phyloP scores from a whole-genome alignment of 2,329 filamentous ascomycete genomes.

The Aspergillus sp. region DNA sequence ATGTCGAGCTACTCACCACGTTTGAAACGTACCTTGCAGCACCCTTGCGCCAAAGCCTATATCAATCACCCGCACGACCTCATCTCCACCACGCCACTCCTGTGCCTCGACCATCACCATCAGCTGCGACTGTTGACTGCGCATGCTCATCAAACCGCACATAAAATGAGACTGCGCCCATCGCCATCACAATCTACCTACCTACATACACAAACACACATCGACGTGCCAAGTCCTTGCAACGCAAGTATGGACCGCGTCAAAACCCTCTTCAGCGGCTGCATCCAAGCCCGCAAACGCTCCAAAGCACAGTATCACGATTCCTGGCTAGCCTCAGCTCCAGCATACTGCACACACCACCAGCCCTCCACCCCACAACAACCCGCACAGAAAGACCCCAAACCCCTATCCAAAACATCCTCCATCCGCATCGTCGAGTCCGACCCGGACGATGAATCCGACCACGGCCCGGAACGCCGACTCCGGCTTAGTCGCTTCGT shows the following conservation, averaged over 20 bases:
- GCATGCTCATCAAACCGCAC: not conserved
- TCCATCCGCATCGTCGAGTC: constrained; percentile 17
- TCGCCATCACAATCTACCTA: not conserved
- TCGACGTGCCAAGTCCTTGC: not conserved
- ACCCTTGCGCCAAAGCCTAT: too few relatives aligned
- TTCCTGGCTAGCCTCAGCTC: not conserved
- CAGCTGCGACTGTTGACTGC: not conserved
- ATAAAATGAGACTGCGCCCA: not conserved
- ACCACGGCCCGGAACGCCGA: not conserved
- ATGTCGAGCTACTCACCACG: not conserved
- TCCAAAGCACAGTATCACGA: not conserved
- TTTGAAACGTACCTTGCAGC: not conserved
- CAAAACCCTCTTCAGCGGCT: not conserved
- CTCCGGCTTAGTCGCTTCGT: not conserved
- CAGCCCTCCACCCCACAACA: not conserved
- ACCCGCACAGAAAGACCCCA: not conserved
- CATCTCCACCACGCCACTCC: too few relatives aligned
- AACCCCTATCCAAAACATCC: constrained; percentile 1
- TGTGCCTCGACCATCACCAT: not conserved
- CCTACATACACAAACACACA: not conserved
- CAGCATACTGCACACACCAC: not conserved
- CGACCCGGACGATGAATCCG: constrained; percentile 7
- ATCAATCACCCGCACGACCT: too few relatives aligned
- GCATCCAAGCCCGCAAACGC: not conserved
- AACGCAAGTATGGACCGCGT: not conserved